These are phyloP conservation scores for Diaporthe helianthi DNA, from an alignment of 2,329 filamentous ascomycete genomes.

Conservation along the genomic window DNA sequence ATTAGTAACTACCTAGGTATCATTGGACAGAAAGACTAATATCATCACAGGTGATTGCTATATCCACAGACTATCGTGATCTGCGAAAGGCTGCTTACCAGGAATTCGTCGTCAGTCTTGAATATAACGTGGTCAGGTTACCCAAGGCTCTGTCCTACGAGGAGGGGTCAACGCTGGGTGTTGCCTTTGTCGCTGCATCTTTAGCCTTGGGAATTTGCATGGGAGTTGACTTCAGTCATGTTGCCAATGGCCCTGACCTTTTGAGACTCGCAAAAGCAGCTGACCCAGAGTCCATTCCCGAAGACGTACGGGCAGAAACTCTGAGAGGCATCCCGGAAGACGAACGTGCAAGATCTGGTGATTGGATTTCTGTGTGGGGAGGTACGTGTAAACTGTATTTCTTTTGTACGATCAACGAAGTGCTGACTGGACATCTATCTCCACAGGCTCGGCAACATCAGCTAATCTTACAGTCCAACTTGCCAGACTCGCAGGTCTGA, in stretches of 20 bases:
- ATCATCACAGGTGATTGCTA: conserved; percentile 59
- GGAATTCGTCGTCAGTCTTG: conserved; percentile 69
- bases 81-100: conserved; percentile 76
- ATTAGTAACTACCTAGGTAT: background rate
- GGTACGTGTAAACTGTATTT: conserved; percentile 50
- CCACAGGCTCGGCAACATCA: conserved; percentile 68
- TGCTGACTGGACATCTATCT: background rate
- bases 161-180: conserved; percentile 69
- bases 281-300: conserved; percentile 56
- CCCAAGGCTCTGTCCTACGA: conserved; percentile 60
- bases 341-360: conserved; percentile 65
- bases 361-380: conserved; percentile 79
- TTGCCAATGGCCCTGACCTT: conserved; percentile 65
- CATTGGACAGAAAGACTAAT: background rate
- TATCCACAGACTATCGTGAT: conserved; percentile 78
- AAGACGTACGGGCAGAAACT: conserved; percentile 69
- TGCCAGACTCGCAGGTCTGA: conserved; percentile 69
- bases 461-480: conserved; percentile 72
- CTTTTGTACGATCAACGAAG: background rate
- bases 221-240: conserved; percentile 67
- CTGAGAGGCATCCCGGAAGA: conserved; percentile 57
- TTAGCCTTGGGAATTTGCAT: conserved; percentile 73
- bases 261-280: conserved; percentile 56
- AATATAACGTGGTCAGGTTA: conserved; percentile 70
- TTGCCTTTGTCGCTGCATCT: conserved; percentile 74